phyloP scores from a whole-genome alignment of 129 eudicot species.

The Ambrosia artemisiifolia region DNA sequence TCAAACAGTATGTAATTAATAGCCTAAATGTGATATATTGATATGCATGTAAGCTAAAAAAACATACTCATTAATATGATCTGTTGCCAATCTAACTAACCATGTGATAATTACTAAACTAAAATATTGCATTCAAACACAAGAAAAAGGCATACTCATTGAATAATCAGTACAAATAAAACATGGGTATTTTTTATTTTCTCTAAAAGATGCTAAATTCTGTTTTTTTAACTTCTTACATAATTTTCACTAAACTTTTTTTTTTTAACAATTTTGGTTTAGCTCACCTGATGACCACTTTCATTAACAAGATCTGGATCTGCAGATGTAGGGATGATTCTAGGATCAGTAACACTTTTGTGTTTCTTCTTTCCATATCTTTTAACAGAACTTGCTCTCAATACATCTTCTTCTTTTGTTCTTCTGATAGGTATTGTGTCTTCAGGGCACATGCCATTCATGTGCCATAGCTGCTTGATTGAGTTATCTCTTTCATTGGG shows the following conservation, averaged over 20 bases:
- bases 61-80: background rate
- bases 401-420: constrained; percentile 80
- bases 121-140: background rate
- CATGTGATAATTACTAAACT: constrained; percentile 3
- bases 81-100: background rate
- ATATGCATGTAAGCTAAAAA: background rate
- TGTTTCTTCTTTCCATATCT: constrained; percentile 77
- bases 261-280: background rate
- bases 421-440: constrained; percentile 79
- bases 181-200: constrained; percentile 12
- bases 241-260: too few relatives aligned
- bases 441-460: constrained; percentile 65
- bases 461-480: constrained; percentile 76
- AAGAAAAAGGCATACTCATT: constrained; percentile 6
- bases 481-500: constrained; percentile 38
- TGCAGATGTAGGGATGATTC: constrained; percentile 49
- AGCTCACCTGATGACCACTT: constrained; percentile 92
- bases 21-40: background rate
- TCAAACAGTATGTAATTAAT: constrained; percentile 1
- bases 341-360: constrained; percentile 51
- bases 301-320: constrained; percentile 88
- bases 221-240: background rate
- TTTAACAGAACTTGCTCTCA: constrained; percentile 83
- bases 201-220: background rate
- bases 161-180: constrained; percentile 4